These are phyloP conservation scores for Eucalyptus grandis DNA, from an alignment of 345 rosid genomes.

Conservation along the genomic window DNA sequence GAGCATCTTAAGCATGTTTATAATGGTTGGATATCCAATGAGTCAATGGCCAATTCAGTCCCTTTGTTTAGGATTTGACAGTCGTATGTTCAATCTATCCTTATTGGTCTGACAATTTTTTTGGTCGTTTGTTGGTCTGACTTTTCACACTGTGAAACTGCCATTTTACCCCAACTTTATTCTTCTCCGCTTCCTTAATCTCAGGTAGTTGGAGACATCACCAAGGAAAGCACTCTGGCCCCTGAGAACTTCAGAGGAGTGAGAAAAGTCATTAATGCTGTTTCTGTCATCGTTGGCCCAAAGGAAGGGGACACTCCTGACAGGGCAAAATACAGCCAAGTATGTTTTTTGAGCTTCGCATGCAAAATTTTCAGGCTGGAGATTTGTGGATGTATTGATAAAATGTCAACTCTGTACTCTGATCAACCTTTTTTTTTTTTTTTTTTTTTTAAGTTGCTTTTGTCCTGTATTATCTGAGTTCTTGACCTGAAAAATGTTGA, in stretches of 20 bases:
- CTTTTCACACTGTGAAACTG: background rate
- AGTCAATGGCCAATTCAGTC: background rate
- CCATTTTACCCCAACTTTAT: background rate
- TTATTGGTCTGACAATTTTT: background rate
- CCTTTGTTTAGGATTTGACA: background rate
- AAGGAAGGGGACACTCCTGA: constrained; percentile 99
- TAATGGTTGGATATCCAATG: background rate
- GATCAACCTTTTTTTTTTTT: no score
- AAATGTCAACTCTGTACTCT: background rate
- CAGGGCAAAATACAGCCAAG: constrained; percentile 89
- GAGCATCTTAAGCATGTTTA: background rate
- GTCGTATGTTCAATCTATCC: background rate
- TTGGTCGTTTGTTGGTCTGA: background rate
- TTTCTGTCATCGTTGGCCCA: constrained; percentile 90
- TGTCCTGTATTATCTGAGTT: background rate
- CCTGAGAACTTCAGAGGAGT: constrained; percentile 80
- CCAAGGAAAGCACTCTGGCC: constrained; percentile 53
- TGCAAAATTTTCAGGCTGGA: background rate
- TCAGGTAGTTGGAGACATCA: constrained; percentile 75
- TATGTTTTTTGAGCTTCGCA: background rate
- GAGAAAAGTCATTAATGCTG: constrained; percentile 73
- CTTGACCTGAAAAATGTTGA: constrained; percentile 8
- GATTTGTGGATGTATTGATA: background rate
- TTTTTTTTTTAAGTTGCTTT: background rate
- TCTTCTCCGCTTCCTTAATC: background rate